A percentile compares a stretch with the other conserved stretches of the same genome.
Conservation (phyloP, 2,329 filamentous ascomycete genomes). For the Pseudocercospora eumusae region DNA sequence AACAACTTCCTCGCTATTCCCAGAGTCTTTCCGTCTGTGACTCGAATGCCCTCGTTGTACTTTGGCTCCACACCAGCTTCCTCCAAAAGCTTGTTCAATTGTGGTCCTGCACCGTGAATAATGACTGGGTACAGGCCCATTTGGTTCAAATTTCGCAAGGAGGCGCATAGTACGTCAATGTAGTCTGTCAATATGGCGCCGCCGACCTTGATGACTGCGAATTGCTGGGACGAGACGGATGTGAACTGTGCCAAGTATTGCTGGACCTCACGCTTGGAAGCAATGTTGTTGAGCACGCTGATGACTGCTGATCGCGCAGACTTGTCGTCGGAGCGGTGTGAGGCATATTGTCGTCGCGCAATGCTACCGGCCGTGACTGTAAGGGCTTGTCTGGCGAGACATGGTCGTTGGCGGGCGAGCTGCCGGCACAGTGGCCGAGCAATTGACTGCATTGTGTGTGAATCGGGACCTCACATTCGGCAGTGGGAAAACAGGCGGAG, state of each 20-base stretch:
- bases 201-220: conserved; percentile 97
- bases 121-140: conserved; percentile 94
- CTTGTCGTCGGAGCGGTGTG: conserved; percentile 48
- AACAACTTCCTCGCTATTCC: conserved; percentile 90
- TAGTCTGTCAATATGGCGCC: conserved; percentile 95
- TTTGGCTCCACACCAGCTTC: conserved; percentile 90
- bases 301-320: conserved; percentile 79
- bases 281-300: conserved; percentile 91
- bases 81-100: conserved; percentile 88
- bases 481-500: not conserved
- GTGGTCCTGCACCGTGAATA: conserved; percentile 90
- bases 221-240: conserved; percentile 93
- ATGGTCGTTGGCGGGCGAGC: conserved; percentile 22
- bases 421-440: conserved; percentile 25
- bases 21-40: conserved; percentile 94
- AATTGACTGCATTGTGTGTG: conserved; percentile 18
- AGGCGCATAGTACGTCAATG: conserved; percentile 85
- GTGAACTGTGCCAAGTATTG: conserved; percentile 98
- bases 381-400: conserved; percentile 12
- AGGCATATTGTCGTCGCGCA: conserved; percentile 26
- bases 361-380: conserved; percentile 10
- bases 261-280: conserved; percentile 92
- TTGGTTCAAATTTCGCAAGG: conserved; percentile 88
- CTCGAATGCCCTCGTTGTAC: conserved; percentile 93
- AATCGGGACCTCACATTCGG: not conserved